phyloP scores from a whole-genome alignment of 257 asterid species.

The Ehretia macrophylla region DNA sequence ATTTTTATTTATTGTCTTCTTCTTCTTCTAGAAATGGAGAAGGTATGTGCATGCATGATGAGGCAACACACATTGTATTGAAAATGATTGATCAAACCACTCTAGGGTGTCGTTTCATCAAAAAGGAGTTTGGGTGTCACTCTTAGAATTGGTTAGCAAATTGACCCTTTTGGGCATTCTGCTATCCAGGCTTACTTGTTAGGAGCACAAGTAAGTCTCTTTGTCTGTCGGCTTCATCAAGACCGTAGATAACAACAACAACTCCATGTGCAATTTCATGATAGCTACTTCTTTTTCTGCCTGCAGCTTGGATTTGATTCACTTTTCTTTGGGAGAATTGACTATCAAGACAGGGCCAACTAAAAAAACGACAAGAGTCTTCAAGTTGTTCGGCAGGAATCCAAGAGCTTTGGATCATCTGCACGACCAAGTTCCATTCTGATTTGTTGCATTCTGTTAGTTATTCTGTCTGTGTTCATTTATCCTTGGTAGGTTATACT shows the following conservation, averaged over 20 bases:
- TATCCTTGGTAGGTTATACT: too few relatives aligned
- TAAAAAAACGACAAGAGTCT: slow-evolving; percentile 71
- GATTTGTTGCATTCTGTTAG: too few relatives aligned
- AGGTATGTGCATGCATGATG: slow-evolving; percentile 57
- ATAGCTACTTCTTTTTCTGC: background rate
- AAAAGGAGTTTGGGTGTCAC: slow-evolving; percentile 35
- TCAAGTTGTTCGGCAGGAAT: slow-evolving; percentile 88
- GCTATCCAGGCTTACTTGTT: slow-evolving; percentile 47
- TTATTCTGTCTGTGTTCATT: too few relatives aligned
- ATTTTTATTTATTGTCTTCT: background rate
- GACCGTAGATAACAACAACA: background rate
- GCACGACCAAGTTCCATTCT: slow-evolving; percentile 56
- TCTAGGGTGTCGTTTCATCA: slow-evolving; percentile 35
- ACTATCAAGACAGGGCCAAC: slow-evolving; percentile 44
- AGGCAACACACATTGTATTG: slow-evolving; percentile 47
- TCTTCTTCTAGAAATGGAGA: slow-evolving; percentile 35
- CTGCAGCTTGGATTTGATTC: slow-evolving; percentile 42
- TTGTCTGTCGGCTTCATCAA: background rate
- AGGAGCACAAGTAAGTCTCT: slow-evolving; percentile 38
- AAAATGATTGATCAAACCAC: slow-evolving; percentile 52
- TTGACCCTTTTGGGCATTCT: slow-evolving; percentile 54
- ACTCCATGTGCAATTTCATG: background rate
- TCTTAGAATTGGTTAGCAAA: slow-evolving; percentile 48
- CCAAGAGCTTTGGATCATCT: slow-evolving; percentile 72
- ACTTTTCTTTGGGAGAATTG: slow-evolving; percentile 44